Evolutionary conservation across 2,329 filamentous ascomycete species (phyloP).

Genomic region (Escovopsis weberi): DNA sequence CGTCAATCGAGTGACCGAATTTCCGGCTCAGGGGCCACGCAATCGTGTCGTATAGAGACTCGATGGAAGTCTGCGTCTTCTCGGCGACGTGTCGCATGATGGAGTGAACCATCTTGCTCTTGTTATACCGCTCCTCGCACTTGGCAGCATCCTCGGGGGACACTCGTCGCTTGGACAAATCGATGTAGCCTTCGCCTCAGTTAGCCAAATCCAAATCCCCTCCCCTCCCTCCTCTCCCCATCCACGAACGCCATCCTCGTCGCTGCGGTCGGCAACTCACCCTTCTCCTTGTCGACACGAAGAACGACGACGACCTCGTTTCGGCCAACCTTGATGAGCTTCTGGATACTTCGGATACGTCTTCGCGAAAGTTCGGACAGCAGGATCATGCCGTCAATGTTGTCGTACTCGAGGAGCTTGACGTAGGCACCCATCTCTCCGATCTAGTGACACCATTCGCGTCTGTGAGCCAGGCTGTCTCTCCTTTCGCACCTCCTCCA

Average conservation of each 20-base stretch:
- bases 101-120: constrained; percentile 98
- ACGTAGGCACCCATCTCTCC: constrained; percentile 99
- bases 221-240: no score
- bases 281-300: constrained; percentile 98
- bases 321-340: constrained; percentile 92
- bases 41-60: constrained; percentile 85
- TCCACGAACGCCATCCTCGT: constrained; percentile 2
- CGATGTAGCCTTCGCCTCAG: constrained; percentile 57
- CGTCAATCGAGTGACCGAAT: constrained; percentile 91
- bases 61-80: constrained; percentile 89
- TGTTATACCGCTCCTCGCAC: constrained; percentile 99
- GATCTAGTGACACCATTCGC: constrained; percentile 42
- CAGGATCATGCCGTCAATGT: constrained; percentile 99
- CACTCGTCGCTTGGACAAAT: constrained; percentile 95
- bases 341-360: constrained; percentile 98
- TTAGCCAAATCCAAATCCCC: not conserved
- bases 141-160: constrained; percentile 96
- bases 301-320: constrained; percentile 98
- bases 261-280: constrained; percentile 25
- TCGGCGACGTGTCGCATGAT: constrained; percentile 98
- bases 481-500: not conserved
- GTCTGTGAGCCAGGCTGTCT: constrained; percentile 1
- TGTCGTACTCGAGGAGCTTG: constrained; percentile 98
- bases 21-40: constrained; percentile 97
- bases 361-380: constrained; percentile 93